Conservation (phyloP, 2,329 filamentous ascomycete species). For the Diplodia seriata region DNA sequence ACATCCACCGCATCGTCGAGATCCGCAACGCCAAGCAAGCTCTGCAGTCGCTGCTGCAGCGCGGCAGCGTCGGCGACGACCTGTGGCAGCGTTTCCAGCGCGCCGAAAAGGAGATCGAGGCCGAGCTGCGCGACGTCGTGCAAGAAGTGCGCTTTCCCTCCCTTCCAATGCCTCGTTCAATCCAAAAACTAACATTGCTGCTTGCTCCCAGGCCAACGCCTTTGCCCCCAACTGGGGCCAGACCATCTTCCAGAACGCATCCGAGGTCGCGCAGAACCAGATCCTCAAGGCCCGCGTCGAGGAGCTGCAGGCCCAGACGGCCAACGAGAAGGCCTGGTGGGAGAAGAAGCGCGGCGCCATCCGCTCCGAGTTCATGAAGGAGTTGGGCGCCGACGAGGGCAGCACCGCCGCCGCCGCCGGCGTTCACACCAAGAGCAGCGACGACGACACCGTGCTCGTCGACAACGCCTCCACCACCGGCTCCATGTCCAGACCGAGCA, state of each 20-base stretch:
- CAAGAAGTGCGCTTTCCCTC: slow-evolving; percentile 70
- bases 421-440: slow-evolving; percentile 52
- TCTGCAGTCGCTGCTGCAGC: slow-evolving; percentile 79
- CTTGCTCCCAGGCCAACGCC: slow-evolving; percentile 76
- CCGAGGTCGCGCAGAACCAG: slow-evolving; percentile 90
- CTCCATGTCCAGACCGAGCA: slow-evolving; percentile 16
- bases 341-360: slow-evolving; percentile 79
- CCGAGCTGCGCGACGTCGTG: slow-evolving; percentile 92
- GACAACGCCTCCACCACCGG: slow-evolving; percentile 56
- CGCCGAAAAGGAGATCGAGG: slow-evolving; percentile 97
- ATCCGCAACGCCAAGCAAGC: slow-evolving; percentile 89
- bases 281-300: slow-evolving; percentile 75
- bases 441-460: slow-evolving; percentile 80
- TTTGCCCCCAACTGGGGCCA: slow-evolving; percentile 89
- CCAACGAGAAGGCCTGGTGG: slow-evolving; percentile 89
- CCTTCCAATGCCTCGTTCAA: too few relatives aligned
- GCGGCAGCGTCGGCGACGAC: slow-evolving; percentile 94
- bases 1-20: slow-evolving; percentile 89
- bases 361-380: slow-evolving; percentile 80
- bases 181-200: slow-evolving; percentile 37
- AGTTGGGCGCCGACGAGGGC: slow-evolving; percentile 66
- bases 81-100: slow-evolving; percentile 90
- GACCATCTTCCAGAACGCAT: slow-evolving; percentile 94
- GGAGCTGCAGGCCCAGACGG: slow-evolving; percentile 74
- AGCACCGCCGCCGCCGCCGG: slow-evolving; percentile 33